Percentiles rank a stretch among this genome's conserved stretches.
These are phyloP conservation scores for Pythium utonaiense DNA, from an alignment of 352 stramenopile genomes.

Conservation along the genomic window DNA sequence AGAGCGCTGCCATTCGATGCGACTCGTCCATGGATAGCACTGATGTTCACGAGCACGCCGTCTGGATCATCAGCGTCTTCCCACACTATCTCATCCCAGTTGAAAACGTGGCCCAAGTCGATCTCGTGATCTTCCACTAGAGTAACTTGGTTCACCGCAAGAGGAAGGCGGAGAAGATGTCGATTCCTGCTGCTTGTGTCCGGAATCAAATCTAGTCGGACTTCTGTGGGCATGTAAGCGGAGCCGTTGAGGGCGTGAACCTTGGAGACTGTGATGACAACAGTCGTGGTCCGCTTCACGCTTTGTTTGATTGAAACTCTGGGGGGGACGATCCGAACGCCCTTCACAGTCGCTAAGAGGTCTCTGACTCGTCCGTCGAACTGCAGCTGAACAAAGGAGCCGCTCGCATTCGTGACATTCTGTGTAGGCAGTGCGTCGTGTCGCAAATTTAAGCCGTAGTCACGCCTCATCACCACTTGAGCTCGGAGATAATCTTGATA, in stretches of 20 bases:
- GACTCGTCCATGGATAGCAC: neutral
- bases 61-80: neutral
- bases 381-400: neutral
- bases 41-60: neutral
- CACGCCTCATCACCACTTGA: neutral
- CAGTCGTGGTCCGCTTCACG: neutral
- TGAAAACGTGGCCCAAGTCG: constrained; percentile 1
- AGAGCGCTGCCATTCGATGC: neutral
- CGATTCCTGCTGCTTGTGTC: neutral
- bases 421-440: neutral
- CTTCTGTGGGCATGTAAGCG: neutral
- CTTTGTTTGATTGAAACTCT: neutral
- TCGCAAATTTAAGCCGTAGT: neutral
- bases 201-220: neutral
- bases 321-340: neutral
- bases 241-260: neutral
- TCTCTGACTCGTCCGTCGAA: constrained; percentile 10
- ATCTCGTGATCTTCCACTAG: neutral
- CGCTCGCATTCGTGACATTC: neutral
- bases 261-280: neutral
- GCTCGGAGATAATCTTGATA: constrained; percentile 2
- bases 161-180: neutral
- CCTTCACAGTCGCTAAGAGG: neutral
- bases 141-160: neutral
- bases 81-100: neutral